Evolutionary conservation across 352 stramenopile species (phyloP).

Genomic region (Phytophthora capsici): DNA sequence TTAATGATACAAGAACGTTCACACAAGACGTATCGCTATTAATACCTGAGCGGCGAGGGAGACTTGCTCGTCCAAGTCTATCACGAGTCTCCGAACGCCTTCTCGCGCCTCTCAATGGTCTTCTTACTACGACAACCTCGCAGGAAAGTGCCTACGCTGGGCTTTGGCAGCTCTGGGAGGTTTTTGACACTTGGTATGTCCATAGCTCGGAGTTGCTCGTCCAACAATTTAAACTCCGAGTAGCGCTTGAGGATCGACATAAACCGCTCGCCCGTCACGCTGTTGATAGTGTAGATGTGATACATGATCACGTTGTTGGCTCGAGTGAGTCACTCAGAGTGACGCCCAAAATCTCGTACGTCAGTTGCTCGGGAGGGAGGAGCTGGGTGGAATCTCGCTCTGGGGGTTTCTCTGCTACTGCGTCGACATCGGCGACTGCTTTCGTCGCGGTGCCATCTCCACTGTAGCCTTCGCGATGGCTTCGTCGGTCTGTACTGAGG

Average conservation of each 20-base stretch:
- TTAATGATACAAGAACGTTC: no score
- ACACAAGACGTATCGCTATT: no score
- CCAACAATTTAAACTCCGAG: slow-evolving; percentile 61
- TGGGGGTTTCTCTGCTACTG: slow-evolving; percentile 7
- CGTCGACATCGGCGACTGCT: slow-evolving; percentile 18
- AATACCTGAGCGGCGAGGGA: no score
- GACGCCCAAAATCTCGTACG: slow-evolving; percentile 54
- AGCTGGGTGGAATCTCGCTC: slow-evolving; percentile 26
- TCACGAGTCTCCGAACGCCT: slow-evolving; percentile 53
- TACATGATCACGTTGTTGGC: slow-evolving; percentile 59
- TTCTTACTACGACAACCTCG: slow-evolving; percentile 50
- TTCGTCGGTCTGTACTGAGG: slow-evolving; percentile 23
- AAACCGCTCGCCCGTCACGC: slow-evolving; percentile 22
- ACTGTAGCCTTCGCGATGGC: slow-evolving; percentile 30
- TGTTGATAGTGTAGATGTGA: slow-evolving; percentile 50
- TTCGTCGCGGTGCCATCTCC: slow-evolving; percentile 25
- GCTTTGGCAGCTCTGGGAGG: slow-evolving; percentile 50
- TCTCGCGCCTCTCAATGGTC: slow-evolving; percentile 57
- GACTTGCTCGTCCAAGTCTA: no score
- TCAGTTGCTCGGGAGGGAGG: slow-evolving; percentile 14
- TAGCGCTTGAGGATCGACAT: slow-evolving; percentile 52
- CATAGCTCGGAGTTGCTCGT: slow-evolving; percentile 46
- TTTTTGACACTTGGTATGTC: slow-evolving; percentile 28
- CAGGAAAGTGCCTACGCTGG: slow-evolving; percentile 52
- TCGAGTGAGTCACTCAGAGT: no score